phyloP scores from a whole-genome alignment of 208 protist species.

The Trichomonas tenax region DNA sequence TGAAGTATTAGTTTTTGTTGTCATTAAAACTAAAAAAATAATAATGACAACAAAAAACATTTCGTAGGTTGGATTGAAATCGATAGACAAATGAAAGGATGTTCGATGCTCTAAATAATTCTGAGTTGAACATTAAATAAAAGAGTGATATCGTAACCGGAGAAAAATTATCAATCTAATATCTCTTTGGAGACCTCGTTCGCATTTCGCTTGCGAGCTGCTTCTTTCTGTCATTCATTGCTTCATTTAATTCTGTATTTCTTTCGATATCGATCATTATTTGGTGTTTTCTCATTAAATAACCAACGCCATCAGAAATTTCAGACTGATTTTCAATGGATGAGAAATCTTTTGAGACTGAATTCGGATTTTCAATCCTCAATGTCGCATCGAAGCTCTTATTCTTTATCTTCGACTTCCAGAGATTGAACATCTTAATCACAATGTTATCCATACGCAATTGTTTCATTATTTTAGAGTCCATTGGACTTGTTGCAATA shows the following conservation, averaged over 20 bases:
- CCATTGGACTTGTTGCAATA: neutral
- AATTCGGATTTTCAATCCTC: neutral
- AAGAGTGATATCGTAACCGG: no score
- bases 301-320: neutral
- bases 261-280: neutral
- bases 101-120: no score
- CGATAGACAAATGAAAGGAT: no score
- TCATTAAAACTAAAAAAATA: no score
- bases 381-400: neutral
- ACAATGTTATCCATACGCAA: neutral
- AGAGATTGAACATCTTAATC: neutral
- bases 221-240: neutral
- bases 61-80: no score
- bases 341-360: neutral
- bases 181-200: neutral
- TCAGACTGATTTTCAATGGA: neutral
- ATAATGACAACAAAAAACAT: no score
- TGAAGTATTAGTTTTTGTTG: no score
- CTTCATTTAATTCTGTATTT: neutral
- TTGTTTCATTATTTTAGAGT: neutral
- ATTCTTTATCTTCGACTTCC: neutral
- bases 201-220: neutral
- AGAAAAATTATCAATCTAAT: neutral
- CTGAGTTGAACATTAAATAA: no score
- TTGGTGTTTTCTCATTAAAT: neutral